A percentile compares a stretch with the other conserved stretches of the same genome.
Conservation (phyloP, 345 rosid species). For the Trapa incisa region DNA sequence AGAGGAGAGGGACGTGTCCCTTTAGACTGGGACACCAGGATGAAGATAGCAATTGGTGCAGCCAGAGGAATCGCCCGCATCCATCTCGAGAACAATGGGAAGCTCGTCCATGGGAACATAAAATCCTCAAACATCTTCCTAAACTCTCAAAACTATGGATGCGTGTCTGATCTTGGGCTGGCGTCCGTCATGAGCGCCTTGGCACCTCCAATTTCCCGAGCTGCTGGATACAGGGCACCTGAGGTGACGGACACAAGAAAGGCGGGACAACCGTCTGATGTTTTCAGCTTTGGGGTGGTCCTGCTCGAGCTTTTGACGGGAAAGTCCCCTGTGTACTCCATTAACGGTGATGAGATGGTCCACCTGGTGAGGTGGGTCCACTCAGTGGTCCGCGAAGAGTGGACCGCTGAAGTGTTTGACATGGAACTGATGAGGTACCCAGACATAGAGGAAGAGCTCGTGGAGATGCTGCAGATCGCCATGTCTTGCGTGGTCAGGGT, state of each 20-base stretch:
- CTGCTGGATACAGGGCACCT: slow-evolving; percentile 81
- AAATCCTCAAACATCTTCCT: slow-evolving; percentile 81
- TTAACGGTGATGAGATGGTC: slow-evolving; percentile 17
- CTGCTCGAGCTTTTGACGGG: slow-evolving; percentile 80
- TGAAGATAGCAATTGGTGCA: slow-evolving; percentile 65
- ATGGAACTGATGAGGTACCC: slow-evolving; percentile 73
- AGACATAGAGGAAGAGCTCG: slow-evolving; percentile 89
- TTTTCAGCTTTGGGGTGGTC: slow-evolving; percentile 77
- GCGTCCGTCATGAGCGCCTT: slow-evolving; percentile 50
- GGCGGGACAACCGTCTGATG: slow-evolving; percentile 54
- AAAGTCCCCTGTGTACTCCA: slow-evolving; percentile 40
- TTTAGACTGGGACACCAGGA: slow-evolving; percentile 73
- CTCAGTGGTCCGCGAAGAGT: slow-evolving; percentile 89
- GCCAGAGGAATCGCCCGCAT: slow-evolving; percentile 71
- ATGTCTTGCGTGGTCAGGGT: slow-evolving; percentile 59
- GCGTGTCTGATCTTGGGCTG: slow-evolving; percentile 64
- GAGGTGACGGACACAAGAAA: slow-evolving; percentile 74
- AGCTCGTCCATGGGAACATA: slow-evolving; percentile 74
- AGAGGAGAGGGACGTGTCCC: slow-evolving; percentile 49
- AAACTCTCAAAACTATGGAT: slow-evolving; percentile 37
- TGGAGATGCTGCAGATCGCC: slow-evolving; percentile 82
- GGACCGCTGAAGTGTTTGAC: slow-evolving; percentile 93
- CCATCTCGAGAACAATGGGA: slow-evolving; percentile 50
- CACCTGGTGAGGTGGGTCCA: slow-evolving; percentile 90
- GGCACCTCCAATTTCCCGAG: slow-evolving; percentile 33